Evolutionary conservation across 2,329 filamentous ascomycete genomes (phyloP), one percentile per base, ranked within the genome.

Genomic region (Microsporum canis): DNA sequence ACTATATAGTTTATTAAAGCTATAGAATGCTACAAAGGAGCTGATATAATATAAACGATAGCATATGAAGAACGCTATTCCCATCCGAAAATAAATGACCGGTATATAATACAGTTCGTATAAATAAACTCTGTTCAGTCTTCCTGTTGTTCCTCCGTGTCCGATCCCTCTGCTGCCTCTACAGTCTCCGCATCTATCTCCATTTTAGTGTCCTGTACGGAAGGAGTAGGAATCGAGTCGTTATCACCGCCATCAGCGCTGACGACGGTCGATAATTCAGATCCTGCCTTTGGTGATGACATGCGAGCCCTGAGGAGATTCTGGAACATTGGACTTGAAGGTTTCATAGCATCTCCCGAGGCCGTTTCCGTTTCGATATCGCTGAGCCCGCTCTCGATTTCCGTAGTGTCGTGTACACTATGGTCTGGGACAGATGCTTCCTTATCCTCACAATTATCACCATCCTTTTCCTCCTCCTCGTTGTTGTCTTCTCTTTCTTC

Each of bases 301-400:
- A 61, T 36, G 39, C 64, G 49, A 34, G 60, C 60, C 1, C 49
- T 58, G 45, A 63, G 41, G 8, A 59, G 58, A 57, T 63, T 62
- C 7, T 61, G 62, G 49, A 65, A 65, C 39, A 60, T 60, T 27
- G 60, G 36, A 10, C 39, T 31, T 23, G 45, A 27, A 17, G 56
- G 55, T 23, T 60, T 60, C 3, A 45, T 45, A 31, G 39, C 31
- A 17, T 43, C 36, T 8, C 62, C 63, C 14, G 61, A 61, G 3
- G 60, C 29, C 33, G 61, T 74, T n/a, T 80, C 81, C 3, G 80
- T 73, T 31, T 83, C 78, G 3, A 85, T 80, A 63, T 88, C 86
- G 59, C 84, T 88, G 0, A 88, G 75, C 64, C 88, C 85, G 68
- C 84, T 88, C 70, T 88, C 85, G 60, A 87, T 84, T 64, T 88